phyloP scores from a whole-genome alignment of 139 green algal species.

The Micromonas commoda region DNA sequence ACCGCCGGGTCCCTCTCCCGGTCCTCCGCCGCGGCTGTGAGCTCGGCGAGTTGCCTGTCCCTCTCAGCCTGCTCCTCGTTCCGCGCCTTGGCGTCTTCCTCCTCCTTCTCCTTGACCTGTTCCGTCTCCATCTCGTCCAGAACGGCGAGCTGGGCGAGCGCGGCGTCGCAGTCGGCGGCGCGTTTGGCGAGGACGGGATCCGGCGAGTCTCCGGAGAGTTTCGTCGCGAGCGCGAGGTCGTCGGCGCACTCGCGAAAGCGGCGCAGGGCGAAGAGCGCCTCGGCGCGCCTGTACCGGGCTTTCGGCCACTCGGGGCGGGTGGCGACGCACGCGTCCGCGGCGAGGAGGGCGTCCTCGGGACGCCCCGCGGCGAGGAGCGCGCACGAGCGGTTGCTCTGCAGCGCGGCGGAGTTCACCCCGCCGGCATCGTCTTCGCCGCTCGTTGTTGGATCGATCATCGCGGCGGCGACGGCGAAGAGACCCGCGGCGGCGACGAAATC shows the following conservation, averaged over 20 bases:
- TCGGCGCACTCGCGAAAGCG: not conserved
- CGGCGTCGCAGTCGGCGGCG: not conserved
- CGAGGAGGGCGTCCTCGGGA: not conserved
- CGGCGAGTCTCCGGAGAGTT: not conserved
- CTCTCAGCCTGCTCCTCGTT: not conserved
- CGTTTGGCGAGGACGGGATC: not conserved
- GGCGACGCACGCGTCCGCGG: not conserved
- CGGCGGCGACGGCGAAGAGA: not conserved
- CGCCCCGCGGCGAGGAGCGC: not conserved
- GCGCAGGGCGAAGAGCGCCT: not conserved
- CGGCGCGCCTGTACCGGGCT: not conserved
- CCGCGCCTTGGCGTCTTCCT: not conserved
- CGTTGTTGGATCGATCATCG: not conserved
- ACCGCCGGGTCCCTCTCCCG: slow-evolving; percentile 15
- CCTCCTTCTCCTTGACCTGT: not conserved
- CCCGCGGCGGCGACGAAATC: not conserved
- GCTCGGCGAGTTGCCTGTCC: not conserved
- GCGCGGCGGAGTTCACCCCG: not conserved
- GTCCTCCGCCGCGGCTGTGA: slow-evolving; percentile 6
- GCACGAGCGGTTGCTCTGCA: not conserved
- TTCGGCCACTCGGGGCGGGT: not conserved
- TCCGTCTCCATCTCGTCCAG: not conserved
- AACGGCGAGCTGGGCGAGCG: not conserved
- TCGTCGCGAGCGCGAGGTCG: not conserved
- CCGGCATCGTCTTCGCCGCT: not conserved